Evolutionary conservation across 179 eudicot genomes (phyloP).

Genomic region (Beta macrorhiza): DNA sequence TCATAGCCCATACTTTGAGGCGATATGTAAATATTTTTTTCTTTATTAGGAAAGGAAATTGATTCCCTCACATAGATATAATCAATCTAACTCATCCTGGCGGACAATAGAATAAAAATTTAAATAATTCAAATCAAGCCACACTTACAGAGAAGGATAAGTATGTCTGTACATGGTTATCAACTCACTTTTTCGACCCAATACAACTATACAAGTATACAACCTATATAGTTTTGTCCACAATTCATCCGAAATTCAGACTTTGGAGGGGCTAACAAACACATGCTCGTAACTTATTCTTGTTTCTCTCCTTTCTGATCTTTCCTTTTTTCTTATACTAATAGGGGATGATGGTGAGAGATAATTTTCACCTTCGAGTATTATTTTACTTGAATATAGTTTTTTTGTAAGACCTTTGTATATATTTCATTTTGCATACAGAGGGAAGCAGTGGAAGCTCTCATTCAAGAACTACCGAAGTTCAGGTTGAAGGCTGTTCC

Average conservation of each 20-base stretch:
- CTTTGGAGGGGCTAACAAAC: neutral
- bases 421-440: slow-evolving; percentile 27
- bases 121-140: too few species aligned
- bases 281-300: neutral
- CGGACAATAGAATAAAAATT: too few species aligned
- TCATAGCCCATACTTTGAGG: neutral
- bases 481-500: slow-evolving; percentile 92
- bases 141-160: too few species aligned
- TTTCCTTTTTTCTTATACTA: neutral
- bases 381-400: too few species aligned
- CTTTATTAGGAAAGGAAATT: neutral
- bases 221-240: neutral
- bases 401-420: neutral
- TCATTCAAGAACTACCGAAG: slow-evolving; percentile 94
- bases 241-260: neutral
- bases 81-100: too few species aligned
- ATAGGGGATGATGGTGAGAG: neutral
- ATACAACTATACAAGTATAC: neutral
- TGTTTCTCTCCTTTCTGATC: neutral
- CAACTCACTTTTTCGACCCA: neutral
- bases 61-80: too few species aligned
- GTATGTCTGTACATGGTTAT: too few species aligned
- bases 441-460: slow-evolving; percentile 98
- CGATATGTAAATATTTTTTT: neutral
- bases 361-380: neutral